phyloP scores from a whole-genome alignment of 2,329 filamentous ascomycete genomes.

The Alternaria rosae region DNA sequence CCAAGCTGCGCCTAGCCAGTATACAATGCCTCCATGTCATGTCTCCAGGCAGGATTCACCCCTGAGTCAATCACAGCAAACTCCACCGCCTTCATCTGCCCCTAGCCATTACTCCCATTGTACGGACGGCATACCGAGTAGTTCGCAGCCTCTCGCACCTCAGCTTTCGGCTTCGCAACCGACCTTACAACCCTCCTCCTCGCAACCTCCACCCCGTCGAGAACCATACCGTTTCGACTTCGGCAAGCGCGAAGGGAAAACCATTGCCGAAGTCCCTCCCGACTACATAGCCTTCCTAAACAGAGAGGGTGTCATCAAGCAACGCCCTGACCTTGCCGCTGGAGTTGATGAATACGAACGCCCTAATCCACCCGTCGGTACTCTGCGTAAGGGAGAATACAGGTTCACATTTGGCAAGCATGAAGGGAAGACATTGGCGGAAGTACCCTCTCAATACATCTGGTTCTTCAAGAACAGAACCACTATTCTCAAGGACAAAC shows the following conservation, averaged over 20 bases:
- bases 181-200: fast-evolving
- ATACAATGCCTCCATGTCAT: too few relatives aligned
- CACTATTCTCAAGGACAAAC: fast-evolving
- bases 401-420: not conserved
- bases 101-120: not conserved
- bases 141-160: not conserved
- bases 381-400: not conserved
- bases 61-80: not conserved
- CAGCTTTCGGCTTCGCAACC: not conserved
- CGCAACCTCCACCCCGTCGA: not conserved
- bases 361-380: not conserved
- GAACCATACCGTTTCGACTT: not conserved
- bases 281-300: not conserved
- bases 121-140: not conserved
- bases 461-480: not conserved
- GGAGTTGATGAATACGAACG: not conserved
- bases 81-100: not conserved
- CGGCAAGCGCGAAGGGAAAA: not conserved
- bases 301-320: too few relatives aligned
- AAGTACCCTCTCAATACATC: not conserved
- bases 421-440: not conserved
- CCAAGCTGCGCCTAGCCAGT: too few relatives aligned
- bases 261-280: not conserved
- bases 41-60: too few relatives aligned
- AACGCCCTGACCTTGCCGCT: too few relatives aligned